Evolutionary conservation across 768 basidiomycete genomes (phyloP).

Genomic region (Psilocybe sp.): DNA sequence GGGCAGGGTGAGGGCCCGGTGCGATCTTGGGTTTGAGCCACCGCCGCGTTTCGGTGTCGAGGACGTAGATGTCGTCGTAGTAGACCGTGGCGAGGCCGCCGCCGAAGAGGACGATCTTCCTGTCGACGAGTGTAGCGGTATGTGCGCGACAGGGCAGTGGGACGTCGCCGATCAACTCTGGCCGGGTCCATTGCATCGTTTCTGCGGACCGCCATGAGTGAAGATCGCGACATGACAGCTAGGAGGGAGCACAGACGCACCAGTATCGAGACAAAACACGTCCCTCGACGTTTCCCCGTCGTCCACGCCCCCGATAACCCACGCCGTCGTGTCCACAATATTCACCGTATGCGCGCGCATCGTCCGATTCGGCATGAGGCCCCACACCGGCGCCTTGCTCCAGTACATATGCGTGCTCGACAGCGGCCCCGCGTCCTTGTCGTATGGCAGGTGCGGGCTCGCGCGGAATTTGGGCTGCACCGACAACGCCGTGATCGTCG

Average conservation of each 20-base stretch:
- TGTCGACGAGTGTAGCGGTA: conserved; percentile 79
- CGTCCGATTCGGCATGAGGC: conserved; percentile 57
- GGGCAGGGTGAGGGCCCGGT: conserved; percentile 44
- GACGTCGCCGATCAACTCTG: conserved; percentile 71
- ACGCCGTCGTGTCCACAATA: conserved; percentile 76
- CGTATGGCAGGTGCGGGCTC: conserved; percentile 61
- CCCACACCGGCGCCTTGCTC: conserved; percentile 81
- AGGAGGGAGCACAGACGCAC: conserved; percentile 32
- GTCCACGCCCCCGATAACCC: conserved; percentile 90
- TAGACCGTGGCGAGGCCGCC: conserved; percentile 84
- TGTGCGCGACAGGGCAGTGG: conserved; percentile 88
- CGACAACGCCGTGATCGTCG: conserved; percentile 2
- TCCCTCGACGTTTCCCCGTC: conserved; percentile 73
- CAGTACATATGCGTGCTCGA: conserved; percentile 83
- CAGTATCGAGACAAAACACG: conserved; percentile 83
- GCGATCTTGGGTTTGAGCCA: conserved; percentile 55
- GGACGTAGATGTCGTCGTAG: conserved; percentile 78
- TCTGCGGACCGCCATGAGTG: conserved; percentile 38
- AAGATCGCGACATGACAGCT: background rate
- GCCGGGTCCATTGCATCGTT: conserved; percentile 86
- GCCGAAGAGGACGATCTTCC: conserved; percentile 79
- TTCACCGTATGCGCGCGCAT: conserved; percentile 86
- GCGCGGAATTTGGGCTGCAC: conserved; percentile 13
- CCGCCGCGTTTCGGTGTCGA: conserved; percentile 72
- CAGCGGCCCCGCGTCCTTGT: conserved; percentile 52